Evolutionary conservation across 352 stramenopile species (phyloP).

Genomic region (Globisporangium middletonii): DNA sequence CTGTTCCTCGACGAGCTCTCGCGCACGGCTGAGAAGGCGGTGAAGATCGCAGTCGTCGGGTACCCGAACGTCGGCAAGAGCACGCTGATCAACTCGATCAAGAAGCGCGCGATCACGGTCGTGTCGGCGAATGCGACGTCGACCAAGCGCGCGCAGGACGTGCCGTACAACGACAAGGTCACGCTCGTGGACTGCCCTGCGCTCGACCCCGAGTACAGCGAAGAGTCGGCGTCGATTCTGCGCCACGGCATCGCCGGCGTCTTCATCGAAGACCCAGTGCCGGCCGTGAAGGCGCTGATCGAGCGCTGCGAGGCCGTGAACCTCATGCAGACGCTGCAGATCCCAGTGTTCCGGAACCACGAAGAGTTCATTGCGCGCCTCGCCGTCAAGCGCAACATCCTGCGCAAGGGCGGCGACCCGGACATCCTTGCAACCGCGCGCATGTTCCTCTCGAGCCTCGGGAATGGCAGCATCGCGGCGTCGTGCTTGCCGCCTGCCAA

Average conservation of each 20-base stretch:
- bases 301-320: slow-evolving; percentile 87
- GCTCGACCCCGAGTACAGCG: slow-evolving; percentile 94
- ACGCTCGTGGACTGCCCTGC: slow-evolving; percentile 95
- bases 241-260: slow-evolving; percentile 94
- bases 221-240: slow-evolving; percentile 80
- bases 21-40: slow-evolving; percentile 54
- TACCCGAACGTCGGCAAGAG: slow-evolving; percentile 97
- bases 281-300: slow-evolving; percentile 90
- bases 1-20: slow-evolving; percentile 96
- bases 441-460: slow-evolving; percentile 74
- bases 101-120: slow-evolving; percentile 52
- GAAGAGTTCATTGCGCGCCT: slow-evolving; percentile 96
- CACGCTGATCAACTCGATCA: slow-evolving; percentile 95
- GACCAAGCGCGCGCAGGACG: slow-evolving; percentile 84
- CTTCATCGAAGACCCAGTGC: slow-evolving; percentile 93
- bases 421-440: slow-evolving; percentile 93
- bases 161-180: slow-evolving; percentile 96
- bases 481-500: slow-evolving; percentile 63
- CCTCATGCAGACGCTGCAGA: slow-evolving; percentile 95
- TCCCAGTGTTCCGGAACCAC: slow-evolving; percentile 91
- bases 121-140: slow-evolving; percentile 51
- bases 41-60: slow-evolving; percentile 96
- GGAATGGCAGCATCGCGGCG: slow-evolving; percentile 49
- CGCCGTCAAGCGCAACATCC: slow-evolving; percentile 89
- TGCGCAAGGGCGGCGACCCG: slow-evolving; percentile 95